Percentiles rank a stretch among this genome's conserved stretches.
phyloP scores from a whole-genome alignment of 208 protist genomes.

The Acanthamoeba healyi region DNA sequence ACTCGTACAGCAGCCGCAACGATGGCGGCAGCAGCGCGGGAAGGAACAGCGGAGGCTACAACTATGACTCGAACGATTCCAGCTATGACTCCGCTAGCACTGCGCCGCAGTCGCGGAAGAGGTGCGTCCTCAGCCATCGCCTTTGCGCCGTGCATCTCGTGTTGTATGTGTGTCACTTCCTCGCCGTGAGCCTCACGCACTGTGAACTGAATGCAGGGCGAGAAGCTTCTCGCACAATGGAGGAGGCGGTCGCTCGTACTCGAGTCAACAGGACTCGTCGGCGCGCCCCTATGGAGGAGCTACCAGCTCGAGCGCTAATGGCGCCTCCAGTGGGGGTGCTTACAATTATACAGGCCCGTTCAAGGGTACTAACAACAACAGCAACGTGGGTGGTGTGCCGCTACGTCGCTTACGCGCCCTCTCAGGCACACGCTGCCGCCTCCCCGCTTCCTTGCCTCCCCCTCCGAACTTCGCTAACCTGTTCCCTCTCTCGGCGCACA shows the following conservation, averaged over 20 bases:
- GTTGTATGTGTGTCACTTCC: too few species aligned
- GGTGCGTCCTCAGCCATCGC: too few species aligned
- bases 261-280: not conserved
- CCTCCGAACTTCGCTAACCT: too few species aligned
- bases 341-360: not conserved
- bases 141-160: too few species aligned
- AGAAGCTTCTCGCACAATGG: not conserved
- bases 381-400: too few species aligned
- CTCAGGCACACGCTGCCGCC: too few species aligned
- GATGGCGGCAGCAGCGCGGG: not conserved
- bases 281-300: too few species aligned
- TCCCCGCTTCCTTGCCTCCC: not conserved
- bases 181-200: not conserved
- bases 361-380: too few species aligned
- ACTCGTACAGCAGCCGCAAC: not conserved
- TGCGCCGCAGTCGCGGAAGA: not conserved
- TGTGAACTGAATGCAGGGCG: not conserved
- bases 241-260: not conserved
- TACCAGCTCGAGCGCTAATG: too few species aligned
- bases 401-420: not conserved
- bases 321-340: not conserved
- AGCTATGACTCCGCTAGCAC: not conserved
- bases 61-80: not conserved
- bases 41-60: not conserved
- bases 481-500: too few species aligned